Conservation (phyloP, 1,139 yeast genomes). For the Blastobotrys indianensis region DNA sequence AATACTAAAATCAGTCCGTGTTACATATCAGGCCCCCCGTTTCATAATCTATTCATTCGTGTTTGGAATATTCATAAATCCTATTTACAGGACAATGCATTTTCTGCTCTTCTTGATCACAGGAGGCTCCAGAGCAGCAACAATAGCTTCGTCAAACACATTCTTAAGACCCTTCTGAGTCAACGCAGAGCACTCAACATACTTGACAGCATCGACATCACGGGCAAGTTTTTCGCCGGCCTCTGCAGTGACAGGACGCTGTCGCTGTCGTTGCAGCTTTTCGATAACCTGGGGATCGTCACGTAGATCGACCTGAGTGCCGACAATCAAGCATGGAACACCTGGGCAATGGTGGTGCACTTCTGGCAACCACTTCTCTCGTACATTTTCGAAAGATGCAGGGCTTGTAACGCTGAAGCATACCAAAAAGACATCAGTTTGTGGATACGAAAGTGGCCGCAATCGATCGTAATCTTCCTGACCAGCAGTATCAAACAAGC, state of each 20-base stretch:
- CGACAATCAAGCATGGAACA: constrained; percentile 92
- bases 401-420: constrained; percentile 95
- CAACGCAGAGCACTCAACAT: constrained; percentile 96
- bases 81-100: constrained; percentile 62
- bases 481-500: constrained; percentile 96
- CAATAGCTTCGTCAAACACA: constrained; percentile 95
- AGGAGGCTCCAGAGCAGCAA: constrained; percentile 86
- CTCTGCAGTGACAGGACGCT: constrained; percentile 77
- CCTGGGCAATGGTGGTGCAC: constrained; percentile 98
- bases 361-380: constrained; percentile 98
- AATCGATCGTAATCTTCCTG: constrained; percentile 98
- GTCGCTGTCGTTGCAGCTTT: constrained; percentile 83
- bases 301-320: constrained; percentile 92
- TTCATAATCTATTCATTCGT: too few species aligned
- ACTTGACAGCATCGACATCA: constrained; percentile 90
- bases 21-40: not conserved
- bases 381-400: constrained; percentile 95
- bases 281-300: constrained; percentile 87
- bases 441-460: constrained; percentile 94
- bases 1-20: not conserved
- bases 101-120: constrained; percentile 76
- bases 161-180: constrained; percentile 94
- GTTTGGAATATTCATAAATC: not conserved
- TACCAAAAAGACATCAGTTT: constrained; percentile 91
- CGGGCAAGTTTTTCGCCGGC: constrained; percentile 91